Base-by-base conservation (phyloP, 1,284 basidiomycete species). In the Hemileia vastatrix region DNA sequence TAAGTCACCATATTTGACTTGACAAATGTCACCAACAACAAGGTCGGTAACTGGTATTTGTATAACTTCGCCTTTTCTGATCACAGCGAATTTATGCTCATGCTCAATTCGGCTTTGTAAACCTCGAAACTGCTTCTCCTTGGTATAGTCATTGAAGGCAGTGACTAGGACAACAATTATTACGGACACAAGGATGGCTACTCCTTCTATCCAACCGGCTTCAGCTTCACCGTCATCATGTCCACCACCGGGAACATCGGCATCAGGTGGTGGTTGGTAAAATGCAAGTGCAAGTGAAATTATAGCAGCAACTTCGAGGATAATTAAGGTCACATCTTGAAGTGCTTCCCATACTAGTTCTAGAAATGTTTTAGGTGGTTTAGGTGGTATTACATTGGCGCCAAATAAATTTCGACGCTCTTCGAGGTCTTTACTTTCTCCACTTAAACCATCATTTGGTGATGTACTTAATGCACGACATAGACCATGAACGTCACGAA, bases 181-280 rank as follows among this genome's bases (percentile, higher is more conserved):
- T 56, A 90, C 84, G 4, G 95, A 94, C 61, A 92, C 82, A 69
- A 95, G 84, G 73, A 97, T 97, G 6, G 94, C 90, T 11, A 98
- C 90, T 72, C 95, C 94, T 78, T 97, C 94, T 3, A 98, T 90
- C 93, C 93, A 98, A 72, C 97, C 93, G 57, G 82, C n/a, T n/a
- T n/a, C 59, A 21, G 67, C 66, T n/a, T 65, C 64, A 1, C 48
- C 11, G 53, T 72, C 74, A 27, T 54, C 70, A n/a, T n/a, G n/a
- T n/a, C n/a, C n/a, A n/a, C n/a, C n/a, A 8, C 71, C 72, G n/a
- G 74, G 68, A 61, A 76, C 76, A 45, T 74, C 63, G 32, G 71
- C 70, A 45, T 79, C 80, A n/a, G 75, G 67, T 45, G 81, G 83
- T 2, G 76, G 68, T 9, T 83, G 86, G 78, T 96, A 96, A 49